These are phyloP conservation scores for Hypomontagnella monticulosa DNA, from an alignment of 495 filamentous ascomycete genomes.

Conservation along the genomic window DNA sequence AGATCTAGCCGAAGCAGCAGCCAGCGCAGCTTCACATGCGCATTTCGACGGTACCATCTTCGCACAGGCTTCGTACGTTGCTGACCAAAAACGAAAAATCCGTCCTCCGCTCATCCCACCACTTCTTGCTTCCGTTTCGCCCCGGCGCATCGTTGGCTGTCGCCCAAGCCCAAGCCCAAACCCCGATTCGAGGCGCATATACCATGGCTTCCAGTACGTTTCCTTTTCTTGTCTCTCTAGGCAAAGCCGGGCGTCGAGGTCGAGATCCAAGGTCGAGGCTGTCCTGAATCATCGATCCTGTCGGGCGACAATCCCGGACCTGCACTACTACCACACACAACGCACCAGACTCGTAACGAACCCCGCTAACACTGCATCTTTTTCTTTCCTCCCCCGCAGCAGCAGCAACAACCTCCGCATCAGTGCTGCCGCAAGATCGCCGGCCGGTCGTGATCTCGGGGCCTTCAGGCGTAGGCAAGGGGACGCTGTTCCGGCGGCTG, in stretches of 20 bases:
- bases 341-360: neutral
- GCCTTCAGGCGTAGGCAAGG: conserved; percentile 88
- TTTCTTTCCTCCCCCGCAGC: too few species aligned
- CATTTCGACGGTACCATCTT: conserved; percentile 10
- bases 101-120: neutral
- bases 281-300: neutral
- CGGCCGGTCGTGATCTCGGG: conserved; percentile 88
- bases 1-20: neutral
- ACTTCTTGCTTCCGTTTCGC: conserved; percentile 15
- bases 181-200: conserved; percentile 19
- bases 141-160: conserved; percentile 10
- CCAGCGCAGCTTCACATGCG: conserved; percentile 27
- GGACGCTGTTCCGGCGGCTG: conserved; percentile 81
- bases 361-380: conserved; percentile 9
- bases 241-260: too few species aligned
- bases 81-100: conserved; percentile 3
- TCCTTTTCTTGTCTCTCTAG: conserved; percentile 7
- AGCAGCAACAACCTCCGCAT: too few species aligned
- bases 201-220: conserved; percentile 59
- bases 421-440: conserved; percentile 51
- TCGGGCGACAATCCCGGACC: neutral
- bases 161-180: too few species aligned
- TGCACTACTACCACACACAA: neutral
- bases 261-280: neutral
- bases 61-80: conserved; percentile 7